phyloP scores from a whole-genome alignment of 1,284 basidiomycete genomes.

The Mycena sp. region DNA sequence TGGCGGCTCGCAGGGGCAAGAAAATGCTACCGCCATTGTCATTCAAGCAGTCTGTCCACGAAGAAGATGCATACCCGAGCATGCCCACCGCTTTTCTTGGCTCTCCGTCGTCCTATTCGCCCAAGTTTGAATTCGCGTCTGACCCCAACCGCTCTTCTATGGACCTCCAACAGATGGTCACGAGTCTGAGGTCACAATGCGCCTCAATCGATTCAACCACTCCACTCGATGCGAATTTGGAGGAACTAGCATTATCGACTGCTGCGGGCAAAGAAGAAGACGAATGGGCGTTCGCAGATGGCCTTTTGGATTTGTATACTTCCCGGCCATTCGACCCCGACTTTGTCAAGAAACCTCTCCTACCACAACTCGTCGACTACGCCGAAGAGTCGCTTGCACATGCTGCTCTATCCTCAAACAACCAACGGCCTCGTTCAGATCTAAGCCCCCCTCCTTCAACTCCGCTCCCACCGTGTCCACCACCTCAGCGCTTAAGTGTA shows the following conservation, averaged over 20 bases:
- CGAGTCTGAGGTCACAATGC: constrained; percentile 54
- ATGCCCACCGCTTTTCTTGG: constrained; percentile 72
- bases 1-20: constrained; percentile 65
- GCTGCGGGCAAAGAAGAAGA: constrained; percentile 41
- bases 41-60: constrained; percentile 39
- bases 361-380: constrained; percentile 23
- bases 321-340: constrained; percentile 20
- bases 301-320: constrained; percentile 30
- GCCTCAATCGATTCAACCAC: constrained; percentile 36
- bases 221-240: constrained; percentile 21
- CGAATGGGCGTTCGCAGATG: constrained; percentile 59
- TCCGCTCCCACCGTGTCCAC: constrained; percentile 34
- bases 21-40: constrained; percentile 52
- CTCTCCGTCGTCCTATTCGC: constrained; percentile 57
- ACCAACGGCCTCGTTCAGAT: constrained; percentile 5
- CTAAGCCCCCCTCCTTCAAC: constrained; percentile 36
- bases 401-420: constrained; percentile 15
- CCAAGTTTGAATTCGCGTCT: constrained; percentile 47
- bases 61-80: constrained; percentile 56
- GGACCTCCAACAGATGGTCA: constrained; percentile 65
- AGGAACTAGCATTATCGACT: not conserved
- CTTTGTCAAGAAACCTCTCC: constrained; percentile 25
- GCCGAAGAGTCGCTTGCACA: constrained; percentile 25
- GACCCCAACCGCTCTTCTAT: constrained; percentile 43
- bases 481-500: constrained; percentile 34